Conservation (phyloP, 768 basidiomycete genomes). For the Leccinum boreale region DNA sequence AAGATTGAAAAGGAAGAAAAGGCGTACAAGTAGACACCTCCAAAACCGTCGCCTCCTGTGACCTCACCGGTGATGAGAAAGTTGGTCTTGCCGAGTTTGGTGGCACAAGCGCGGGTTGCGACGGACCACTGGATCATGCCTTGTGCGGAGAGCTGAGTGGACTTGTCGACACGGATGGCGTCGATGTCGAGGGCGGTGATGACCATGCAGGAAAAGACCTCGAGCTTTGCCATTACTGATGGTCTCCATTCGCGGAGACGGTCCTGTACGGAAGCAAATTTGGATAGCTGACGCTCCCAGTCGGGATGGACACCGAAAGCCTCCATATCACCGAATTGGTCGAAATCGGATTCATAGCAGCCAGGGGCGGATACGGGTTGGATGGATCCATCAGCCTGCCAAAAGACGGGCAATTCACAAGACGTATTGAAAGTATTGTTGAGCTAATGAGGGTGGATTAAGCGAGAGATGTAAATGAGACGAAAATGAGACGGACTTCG, state of each 20-base stretch:
- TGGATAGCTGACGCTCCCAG: conserved; percentile 91
- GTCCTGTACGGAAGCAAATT: conserved; percentile 95
- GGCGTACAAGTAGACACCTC: conserved; percentile 77
- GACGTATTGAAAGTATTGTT: conserved; percentile 68
- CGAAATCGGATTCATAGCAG: conserved; percentile 82
- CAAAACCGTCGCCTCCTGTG: conserved; percentile 91
- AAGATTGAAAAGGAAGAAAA: background rate
- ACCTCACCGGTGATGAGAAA: conserved; percentile 93
- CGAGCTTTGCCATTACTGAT: conserved; percentile 71
- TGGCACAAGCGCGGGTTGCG: conserved; percentile 72
- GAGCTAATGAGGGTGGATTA: conserved; percentile 40
- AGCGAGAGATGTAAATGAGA: background rate
- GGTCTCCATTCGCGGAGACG: conserved; percentile 92
- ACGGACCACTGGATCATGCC: conserved; percentile 76
- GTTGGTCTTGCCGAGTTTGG: conserved; percentile 70
- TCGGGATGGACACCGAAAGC: conserved; percentile 96
- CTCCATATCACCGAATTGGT: conserved; percentile 96
- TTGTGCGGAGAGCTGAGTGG: conserved; percentile 85
- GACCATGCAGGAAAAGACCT: conserved; percentile 78
- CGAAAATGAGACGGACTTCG: conserved; percentile 38
- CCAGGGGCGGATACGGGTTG: conserved; percentile 53
- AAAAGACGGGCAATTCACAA: conserved; percentile 76
- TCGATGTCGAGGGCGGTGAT: conserved; percentile 89
- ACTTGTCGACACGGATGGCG: conserved; percentile 93
- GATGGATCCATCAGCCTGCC: conserved; percentile 70